Evolutionary conservation across 441 rosid species (phyloP).

Genomic region (California macrophylla): DNA sequence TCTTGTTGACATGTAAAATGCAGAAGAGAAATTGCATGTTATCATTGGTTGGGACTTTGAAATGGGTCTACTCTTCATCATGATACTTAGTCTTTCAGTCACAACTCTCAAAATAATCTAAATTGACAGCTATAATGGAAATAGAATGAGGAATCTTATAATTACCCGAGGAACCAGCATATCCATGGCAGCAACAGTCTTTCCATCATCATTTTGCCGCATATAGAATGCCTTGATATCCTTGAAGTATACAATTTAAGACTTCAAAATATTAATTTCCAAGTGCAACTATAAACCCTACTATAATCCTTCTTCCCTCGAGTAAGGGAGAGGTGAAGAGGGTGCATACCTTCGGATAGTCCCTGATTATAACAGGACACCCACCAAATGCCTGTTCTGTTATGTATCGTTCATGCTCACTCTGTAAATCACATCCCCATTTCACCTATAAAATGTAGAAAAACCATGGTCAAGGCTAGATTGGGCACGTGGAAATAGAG

Average conservation of each 20-base stretch:
- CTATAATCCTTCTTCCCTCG: neutral
- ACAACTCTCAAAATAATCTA: neutral
- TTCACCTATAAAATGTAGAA: slow-evolving; percentile 44
- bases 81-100: neutral
- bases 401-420: slow-evolving; percentile 94
- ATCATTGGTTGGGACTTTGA: neutral
- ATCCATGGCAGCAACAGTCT: slow-evolving; percentile 98
- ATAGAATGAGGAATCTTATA: slow-evolving; percentile 4
- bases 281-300: neutral
- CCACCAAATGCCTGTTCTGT: slow-evolving; percentile 83
- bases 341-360: slow-evolving; percentile 66
- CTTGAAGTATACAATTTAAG: slow-evolving; percentile 25
- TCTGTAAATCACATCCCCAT: slow-evolving; percentile 95
- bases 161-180: slow-evolving; percentile 88
- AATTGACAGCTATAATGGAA: neutral
- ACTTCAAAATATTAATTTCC: slow-evolving; percentile 7
- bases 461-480: slow-evolving; percentile 4
- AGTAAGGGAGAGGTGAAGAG: slow-evolving; percentile 2
- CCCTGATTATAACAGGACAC: slow-evolving; percentile 78
- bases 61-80: neutral
- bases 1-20: neutral
- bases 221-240: slow-evolving; percentile 95
- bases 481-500: neutral
- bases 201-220: slow-evolving; percentile 92
- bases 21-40: neutral